phyloP scores from a whole-genome alignment of 228 moss, liverwort and hornwort species.

The Sphagnum magellanicum region DNA sequence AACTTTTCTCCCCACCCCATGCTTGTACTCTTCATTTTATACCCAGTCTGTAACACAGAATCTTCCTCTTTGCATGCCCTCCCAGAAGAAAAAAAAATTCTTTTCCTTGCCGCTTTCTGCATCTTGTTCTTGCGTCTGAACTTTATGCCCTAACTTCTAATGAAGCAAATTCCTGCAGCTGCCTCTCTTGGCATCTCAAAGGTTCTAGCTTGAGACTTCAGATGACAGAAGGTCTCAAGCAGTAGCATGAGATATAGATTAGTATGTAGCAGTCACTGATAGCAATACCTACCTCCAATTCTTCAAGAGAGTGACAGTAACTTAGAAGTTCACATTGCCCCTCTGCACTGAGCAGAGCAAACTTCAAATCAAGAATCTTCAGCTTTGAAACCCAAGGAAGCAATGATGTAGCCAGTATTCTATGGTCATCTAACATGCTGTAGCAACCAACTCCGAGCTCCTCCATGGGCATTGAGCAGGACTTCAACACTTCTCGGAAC shows the following conservation, averaged over 20 bases:
- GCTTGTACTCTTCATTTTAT: neutral
- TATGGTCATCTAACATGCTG: constrained; percentile 13
- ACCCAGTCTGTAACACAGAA: neutral
- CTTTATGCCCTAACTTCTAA: too few relatives aligned
- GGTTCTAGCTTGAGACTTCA: neutral
- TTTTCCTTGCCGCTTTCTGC: too few relatives aligned
- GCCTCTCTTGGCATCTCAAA: neutral
- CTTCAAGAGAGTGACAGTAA: constrained; percentile 28
- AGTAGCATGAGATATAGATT: too few relatives aligned
- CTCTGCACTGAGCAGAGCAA: constrained; percentile 8
- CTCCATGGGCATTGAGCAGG: constrained; percentile 21
- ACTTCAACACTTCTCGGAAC: constrained; percentile 34
- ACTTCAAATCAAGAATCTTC: constrained; percentile 31
- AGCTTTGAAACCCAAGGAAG: constrained; percentile 14
- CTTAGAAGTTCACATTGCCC: constrained; percentile 25
- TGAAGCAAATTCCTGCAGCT: too few relatives aligned
- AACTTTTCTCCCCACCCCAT: neutral
- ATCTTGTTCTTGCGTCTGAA: too few relatives aligned
- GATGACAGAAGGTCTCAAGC: neutral
- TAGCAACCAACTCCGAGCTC: constrained; percentile 68
- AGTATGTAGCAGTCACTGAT: too few relatives aligned
- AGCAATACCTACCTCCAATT: constrained; percentile 15
- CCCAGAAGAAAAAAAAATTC: too few relatives aligned
- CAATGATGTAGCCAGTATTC: constrained; percentile 10
- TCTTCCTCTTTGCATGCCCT: too few relatives aligned